phyloP scores from a whole-genome alignment of 495 filamentous ascomycete genomes.

The Oidiodendron maius region DNA sequence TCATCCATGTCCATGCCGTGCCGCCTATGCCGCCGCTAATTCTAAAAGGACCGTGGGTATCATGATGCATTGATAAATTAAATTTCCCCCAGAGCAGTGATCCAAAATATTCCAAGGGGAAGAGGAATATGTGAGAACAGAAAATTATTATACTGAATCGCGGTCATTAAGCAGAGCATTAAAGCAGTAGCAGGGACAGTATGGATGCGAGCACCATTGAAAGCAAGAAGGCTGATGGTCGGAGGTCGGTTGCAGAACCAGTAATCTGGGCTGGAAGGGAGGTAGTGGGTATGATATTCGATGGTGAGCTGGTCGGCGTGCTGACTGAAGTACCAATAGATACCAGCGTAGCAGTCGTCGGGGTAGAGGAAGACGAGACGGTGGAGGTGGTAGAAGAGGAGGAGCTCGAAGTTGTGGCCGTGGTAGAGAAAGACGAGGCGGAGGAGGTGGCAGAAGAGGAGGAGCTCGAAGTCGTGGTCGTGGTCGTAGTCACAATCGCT shows the following conservation, averaged over 20 bases:
- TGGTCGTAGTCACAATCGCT: not conserved
- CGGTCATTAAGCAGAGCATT: not conserved
- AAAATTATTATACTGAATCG: conserved; percentile 3
- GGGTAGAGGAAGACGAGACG: not conserved
- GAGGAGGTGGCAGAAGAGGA: not conserved
- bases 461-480: not conserved
- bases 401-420: not conserved
- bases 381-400: not conserved
- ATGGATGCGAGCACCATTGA: not conserved
- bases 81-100: no score
- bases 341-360: not conserved
- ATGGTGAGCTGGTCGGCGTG: not conserved
- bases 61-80: not conserved
- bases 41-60: conserved; percentile 2
- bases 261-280: not conserved
- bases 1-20: not conserved
- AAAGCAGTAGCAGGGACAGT: not conserved
- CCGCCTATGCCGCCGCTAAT: no score
- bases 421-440: not conserved
- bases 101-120: no score
- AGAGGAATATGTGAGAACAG: no score
- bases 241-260: not conserved
- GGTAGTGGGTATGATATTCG: not conserved
- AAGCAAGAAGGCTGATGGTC: not conserved
- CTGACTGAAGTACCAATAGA: not conserved